Conservation (phyloP, 140 eudicot species). For the Oenanthe javanica region DNA sequence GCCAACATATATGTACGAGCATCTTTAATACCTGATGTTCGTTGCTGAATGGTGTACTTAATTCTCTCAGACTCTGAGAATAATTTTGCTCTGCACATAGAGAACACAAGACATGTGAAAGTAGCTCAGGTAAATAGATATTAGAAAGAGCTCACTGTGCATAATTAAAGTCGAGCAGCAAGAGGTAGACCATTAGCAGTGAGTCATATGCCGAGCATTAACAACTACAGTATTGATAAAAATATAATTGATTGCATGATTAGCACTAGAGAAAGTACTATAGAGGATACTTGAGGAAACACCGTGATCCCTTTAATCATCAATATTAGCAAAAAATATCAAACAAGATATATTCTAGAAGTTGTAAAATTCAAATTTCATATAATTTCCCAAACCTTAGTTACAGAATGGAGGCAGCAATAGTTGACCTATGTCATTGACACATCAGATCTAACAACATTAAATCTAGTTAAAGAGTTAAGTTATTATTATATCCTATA, state of each 20-base stretch:
- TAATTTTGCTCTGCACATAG: slow-evolving; percentile 50
- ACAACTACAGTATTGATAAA: not conserved
- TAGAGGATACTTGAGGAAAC: not conserved
- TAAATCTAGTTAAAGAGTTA: not conserved
- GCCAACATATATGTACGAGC: slow-evolving; percentile 55
- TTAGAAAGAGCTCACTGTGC: not conserved
- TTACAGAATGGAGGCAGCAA: not conserved
- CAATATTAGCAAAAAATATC: not conserved
- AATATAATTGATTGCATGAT: not conserved
- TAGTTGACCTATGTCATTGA: not conserved
- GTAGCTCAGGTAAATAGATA: not conserved
- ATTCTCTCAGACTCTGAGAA: slow-evolving; percentile 73
- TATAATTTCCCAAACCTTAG: not conserved
- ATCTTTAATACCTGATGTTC: slow-evolving; percentile 59
- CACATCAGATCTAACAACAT: not conserved
- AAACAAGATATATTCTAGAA: not conserved
- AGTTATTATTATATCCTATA: not conserved
- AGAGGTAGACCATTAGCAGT: not conserved
- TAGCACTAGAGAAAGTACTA: not conserved
- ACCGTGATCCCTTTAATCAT: not conserved
- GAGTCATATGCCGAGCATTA: not conserved
- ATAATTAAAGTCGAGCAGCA: not conserved
- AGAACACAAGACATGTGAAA: not conserved
- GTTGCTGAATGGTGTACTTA: slow-evolving; percentile 42
- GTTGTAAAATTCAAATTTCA: not conserved